Percentiles rank a stretch among this genome's conserved stretches.
Conservation (phyloP, 768 basidiomycete species). For the Fistulinella prunicolor region DNA sequence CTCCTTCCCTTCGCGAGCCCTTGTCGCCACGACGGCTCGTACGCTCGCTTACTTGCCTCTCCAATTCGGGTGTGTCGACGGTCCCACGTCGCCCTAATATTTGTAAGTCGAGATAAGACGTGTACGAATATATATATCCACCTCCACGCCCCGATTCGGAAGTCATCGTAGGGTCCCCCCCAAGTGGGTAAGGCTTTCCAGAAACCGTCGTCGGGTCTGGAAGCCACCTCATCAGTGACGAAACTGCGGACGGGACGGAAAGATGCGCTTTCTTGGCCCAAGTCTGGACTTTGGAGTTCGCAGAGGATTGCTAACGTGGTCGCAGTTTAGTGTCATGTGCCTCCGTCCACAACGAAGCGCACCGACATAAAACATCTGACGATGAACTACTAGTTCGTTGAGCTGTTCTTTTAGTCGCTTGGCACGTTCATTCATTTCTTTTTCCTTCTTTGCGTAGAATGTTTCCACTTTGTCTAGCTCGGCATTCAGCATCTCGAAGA, state of each 20-base stretch:
- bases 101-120: background rate
- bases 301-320: slow-evolving; percentile 10
- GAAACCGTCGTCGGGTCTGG: background rate
- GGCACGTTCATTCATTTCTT: slow-evolving; percentile 50
- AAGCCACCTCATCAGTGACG: slow-evolving; percentile 4
- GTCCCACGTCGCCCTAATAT: background rate
- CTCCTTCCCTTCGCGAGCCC: background rate
- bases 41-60: background rate
- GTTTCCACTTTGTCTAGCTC: slow-evolving; percentile 83
- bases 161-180: background rate
- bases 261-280: slow-evolving; percentile 12
- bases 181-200: background rate
- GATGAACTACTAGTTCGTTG: slow-evolving; percentile 67
- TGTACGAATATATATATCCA: background rate
- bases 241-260: slow-evolving; percentile 1
- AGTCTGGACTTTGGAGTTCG: background rate
- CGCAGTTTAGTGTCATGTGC: background rate
- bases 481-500: slow-evolving; percentile 70
- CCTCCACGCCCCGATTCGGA: slow-evolving; percentile 21
- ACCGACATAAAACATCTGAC: slow-evolving; percentile 53
- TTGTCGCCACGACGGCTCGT: background rate
- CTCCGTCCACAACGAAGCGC: background rate
- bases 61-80: background rate
- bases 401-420: slow-evolving; percentile 62
- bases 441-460: slow-evolving; percentile 75